Evolutionary conservation across 371 early-diverging fungal genomes (phyloP).

Genomic region (Capniomyces stellatus): DNA sequence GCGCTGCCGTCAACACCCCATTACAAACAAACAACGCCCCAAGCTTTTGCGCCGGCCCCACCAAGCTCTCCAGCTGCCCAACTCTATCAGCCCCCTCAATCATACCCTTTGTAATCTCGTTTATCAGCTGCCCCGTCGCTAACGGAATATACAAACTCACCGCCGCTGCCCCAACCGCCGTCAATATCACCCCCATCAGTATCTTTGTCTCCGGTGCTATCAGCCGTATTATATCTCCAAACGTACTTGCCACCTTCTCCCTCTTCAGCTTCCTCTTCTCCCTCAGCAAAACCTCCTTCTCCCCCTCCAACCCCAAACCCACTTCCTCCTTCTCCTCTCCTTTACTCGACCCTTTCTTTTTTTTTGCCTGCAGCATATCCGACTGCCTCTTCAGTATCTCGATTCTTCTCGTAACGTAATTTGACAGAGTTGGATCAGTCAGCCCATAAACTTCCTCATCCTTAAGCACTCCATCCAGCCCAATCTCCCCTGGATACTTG

Average conservation of each 20-base stretch:
- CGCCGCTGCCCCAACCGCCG: constrained; percentile 43
- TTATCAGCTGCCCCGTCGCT: constrained; percentile 54
- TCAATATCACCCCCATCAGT: constrained; percentile 30
- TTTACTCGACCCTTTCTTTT: not conserved
- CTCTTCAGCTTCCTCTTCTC: not conserved
- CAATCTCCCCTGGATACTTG: too few relatives aligned
- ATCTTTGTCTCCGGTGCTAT: constrained; percentile 35
- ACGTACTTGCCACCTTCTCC: not conserved
- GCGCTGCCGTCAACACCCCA: constrained; percentile 47
- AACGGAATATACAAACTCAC: constrained; percentile 47
- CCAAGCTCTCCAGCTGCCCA: constrained; percentile 7
- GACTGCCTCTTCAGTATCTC: not conserved
- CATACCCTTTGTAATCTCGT: constrained; percentile 33
- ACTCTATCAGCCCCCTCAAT: constrained; percentile 5
- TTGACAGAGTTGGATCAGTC: too few relatives aligned
- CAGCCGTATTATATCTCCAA: constrained; percentile 10
- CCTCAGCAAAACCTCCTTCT: not conserved
- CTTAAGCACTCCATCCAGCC: too few relatives aligned
- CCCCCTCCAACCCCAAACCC: not conserved
- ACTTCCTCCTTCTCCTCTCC: not conserved
- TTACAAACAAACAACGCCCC: constrained; percentile 35
- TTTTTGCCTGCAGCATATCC: too few relatives aligned
- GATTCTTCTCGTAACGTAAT: too few relatives aligned
- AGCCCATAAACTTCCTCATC: too few relatives aligned
- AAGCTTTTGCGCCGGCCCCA: constrained; percentile 28